Conservation (phyloP, 2,329 filamentous ascomycete genomes). For the Zymoseptoria brevis region DNA sequence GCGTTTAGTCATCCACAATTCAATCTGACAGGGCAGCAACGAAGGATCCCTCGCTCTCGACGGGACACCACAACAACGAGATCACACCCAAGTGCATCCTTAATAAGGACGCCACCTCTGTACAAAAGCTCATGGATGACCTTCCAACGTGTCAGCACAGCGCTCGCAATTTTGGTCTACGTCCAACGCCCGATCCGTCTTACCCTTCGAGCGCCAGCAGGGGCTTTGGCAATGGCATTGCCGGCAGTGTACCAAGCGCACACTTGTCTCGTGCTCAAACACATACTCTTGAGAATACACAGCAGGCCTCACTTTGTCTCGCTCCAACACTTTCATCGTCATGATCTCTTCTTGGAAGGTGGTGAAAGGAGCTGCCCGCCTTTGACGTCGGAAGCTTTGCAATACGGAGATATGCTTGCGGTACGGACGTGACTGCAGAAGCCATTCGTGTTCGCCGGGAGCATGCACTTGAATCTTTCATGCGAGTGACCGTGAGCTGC, state of each 20-base stretch:
- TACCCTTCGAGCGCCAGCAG: neutral
- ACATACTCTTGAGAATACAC: neutral
- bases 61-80: too few relatives aligned
- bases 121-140: too few relatives aligned
- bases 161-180: neutral
- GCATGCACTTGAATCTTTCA: neutral
- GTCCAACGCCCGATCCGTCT: too few relatives aligned
- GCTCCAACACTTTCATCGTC: neutral
- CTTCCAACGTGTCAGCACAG: too few relatives aligned
- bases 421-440: neutral
- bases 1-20: too few relatives aligned
- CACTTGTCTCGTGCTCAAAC: neutral
- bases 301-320: neutral
- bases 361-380: neutral
- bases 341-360: neutral
- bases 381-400: neutral
- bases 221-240: neutral
- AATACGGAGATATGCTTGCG: neutral
- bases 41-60: too few relatives aligned
- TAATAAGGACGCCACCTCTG: too few relatives aligned
- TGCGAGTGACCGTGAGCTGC: neutral
- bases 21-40: too few relatives aligned
- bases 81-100: too few relatives aligned
- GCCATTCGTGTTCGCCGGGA: neutral
- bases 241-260: neutral